These are phyloP conservation scores for Wickerhamomyces sydowiorum DNA, from an alignment of 805 yeast genomes.

Conservation along the genomic window DNA sequence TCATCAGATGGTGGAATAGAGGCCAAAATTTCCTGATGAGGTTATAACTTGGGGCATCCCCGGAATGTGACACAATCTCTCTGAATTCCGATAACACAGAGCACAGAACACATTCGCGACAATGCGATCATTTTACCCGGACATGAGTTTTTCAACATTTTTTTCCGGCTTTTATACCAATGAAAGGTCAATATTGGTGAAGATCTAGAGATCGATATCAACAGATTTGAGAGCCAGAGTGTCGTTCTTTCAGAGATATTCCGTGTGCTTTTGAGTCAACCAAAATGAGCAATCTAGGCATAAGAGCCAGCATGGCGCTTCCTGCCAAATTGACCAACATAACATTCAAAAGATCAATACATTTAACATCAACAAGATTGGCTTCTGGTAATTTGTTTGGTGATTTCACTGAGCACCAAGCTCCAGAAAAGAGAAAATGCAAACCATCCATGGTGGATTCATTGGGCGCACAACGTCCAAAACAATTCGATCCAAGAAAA, in stretches of 20 bases:
- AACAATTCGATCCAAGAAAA: conserved; percentile 15
- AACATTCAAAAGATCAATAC: background rate
- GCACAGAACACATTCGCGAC: too few relatives aligned
- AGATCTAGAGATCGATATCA: too few relatives aligned
- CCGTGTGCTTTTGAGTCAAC: too few relatives aligned
- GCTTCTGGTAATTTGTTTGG: background rate
- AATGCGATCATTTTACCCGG: too few relatives aligned
- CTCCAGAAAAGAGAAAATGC: background rate
- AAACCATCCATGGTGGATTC: background rate
- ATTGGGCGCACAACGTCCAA: background rate
- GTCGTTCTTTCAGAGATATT: too few relatives aligned
- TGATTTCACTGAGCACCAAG: background rate
- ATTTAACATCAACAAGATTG: background rate
- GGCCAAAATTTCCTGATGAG: background rate
- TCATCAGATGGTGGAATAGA: too few relatives aligned
- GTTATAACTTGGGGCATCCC: background rate
- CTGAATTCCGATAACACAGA: too few relatives aligned
- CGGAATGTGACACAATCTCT: background rate
- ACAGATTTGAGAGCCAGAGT: too few relatives aligned
- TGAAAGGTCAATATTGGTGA: too few relatives aligned
- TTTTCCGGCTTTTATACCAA: too few relatives aligned
- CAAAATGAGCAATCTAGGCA: too few relatives aligned
- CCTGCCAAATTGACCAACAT: background rate
- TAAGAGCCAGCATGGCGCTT: background rate
- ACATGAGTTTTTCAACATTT: too few relatives aligned